Base-by-base conservation (phyloP, 805 yeast species). In the Saccharomycopsis javanensis region DNA sequence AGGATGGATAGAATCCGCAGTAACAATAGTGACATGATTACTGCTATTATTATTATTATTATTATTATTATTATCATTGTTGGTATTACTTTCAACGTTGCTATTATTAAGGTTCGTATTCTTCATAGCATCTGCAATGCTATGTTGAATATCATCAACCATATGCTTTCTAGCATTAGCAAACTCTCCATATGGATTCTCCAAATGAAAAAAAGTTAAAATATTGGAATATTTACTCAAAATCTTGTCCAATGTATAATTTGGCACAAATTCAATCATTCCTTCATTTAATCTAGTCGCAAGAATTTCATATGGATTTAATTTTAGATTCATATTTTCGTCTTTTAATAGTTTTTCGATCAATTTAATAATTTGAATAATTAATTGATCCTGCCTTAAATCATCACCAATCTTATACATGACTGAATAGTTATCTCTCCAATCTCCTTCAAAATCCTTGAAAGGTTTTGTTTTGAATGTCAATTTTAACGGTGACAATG, bases 381-480 rank as follows among this genome's bases (percentile, higher is more conserved):
- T 96, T 62, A 94, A 77, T 69, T 94, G 99, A 73, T 94, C 99
- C 69, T 94, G 99, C 59, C 98, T 76, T 54, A 94, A 75, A 68
- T 94, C 99, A 69, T 87, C 99, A 13, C 99, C 99, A 54, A 87
- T 86, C 69, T 94, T 94, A 72, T 89, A 92, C 86, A 94, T 92
- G 37, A 94, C 72, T 5, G 95, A 82, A 68, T 89, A 94, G 55
- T 71, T 73, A 6, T 55, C 50, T 3, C 31, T 35, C 34, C 28
- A 31, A 50, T 50, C 54, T 5, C 37, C 35, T 25, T 54, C 51
- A 4, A 18, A n/a, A 8, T 48, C 50, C 13, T 50, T 52, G 5
- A 16, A n/a, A 6, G 71, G 70, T 1, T 18, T 48, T 42, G 94
- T 84, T 63, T 79, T 82, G 67, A 94, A 84, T 0, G 89, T 79